Evolutionary conservation across 257 asterid species (phyloP).

Genomic region (Henckelia pumila): DNA sequence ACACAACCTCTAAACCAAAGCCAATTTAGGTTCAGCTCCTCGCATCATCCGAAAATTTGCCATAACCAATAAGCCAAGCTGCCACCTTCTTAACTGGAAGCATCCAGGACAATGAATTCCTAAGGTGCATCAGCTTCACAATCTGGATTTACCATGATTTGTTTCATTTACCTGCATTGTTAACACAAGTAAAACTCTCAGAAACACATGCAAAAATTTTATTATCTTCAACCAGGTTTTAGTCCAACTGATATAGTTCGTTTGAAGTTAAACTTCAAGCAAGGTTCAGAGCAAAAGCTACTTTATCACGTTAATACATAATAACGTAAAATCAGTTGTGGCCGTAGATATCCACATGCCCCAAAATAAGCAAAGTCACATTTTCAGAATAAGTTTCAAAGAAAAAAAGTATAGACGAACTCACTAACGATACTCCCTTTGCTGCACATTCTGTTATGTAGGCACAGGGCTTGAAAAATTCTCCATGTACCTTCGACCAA

Average conservation of each 20-base stretch:
- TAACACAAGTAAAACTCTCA: not conserved
- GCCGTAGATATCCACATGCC: not conserved
- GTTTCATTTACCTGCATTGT: slow-evolving; percentile 27
- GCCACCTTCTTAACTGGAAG: slow-evolving; percentile 15
- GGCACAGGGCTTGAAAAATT: slow-evolving; percentile 35
- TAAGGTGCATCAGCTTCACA: slow-evolving; percentile 21
- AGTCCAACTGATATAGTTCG: too few species aligned
- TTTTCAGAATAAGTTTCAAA: not conserved
- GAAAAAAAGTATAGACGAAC: not conserved
- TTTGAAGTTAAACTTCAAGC: not conserved
- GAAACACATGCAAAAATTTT: not conserved
- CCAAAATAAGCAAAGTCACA: not conserved
- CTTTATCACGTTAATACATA: too few species aligned
- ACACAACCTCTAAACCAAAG: too few species aligned
- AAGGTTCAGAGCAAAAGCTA: not conserved
- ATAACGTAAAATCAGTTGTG: not conserved
- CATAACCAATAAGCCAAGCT: slow-evolving; percentile 9
- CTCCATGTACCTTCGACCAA: slow-evolving; percentile 40
- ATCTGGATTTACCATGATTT: slow-evolving; percentile 31
- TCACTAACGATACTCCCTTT: slow-evolving; percentile 27
- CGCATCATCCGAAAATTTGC: not conserved
- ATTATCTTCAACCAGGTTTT: not conserved
- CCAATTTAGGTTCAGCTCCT: not conserved
- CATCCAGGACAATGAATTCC: not conserved
- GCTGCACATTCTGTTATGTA: slow-evolving; percentile 30